Percentiles rank a stretch among this genome's conserved stretches.
Evolutionary conservation across 169 alveolate genomes (phyloP).

Genomic region (Babesia sp.): DNA sequence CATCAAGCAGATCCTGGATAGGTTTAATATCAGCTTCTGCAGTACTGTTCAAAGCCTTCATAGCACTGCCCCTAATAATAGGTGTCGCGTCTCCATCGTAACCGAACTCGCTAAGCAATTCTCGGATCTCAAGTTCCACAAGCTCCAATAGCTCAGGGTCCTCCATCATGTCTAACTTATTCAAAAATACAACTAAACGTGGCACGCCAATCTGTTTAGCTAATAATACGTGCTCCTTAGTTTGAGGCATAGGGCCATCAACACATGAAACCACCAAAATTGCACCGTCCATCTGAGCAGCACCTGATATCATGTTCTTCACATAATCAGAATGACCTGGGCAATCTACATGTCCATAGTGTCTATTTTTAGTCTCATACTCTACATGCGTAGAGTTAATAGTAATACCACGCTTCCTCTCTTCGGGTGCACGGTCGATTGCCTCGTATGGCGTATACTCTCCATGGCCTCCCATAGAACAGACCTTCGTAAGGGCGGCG

Average conservation of each 20-base stretch:
- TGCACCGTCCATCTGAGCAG: conserved; percentile 95
- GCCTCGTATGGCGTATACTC: conserved; percentile 73
- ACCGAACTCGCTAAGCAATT: conserved; percentile 83
- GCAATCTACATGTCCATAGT: conserved; percentile 96
- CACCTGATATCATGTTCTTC: conserved; percentile 95
- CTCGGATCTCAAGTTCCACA: conserved; percentile 94
- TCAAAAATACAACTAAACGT: conserved; percentile 87
- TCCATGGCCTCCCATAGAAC: conserved; percentile 71
- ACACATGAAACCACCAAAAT: conserved; percentile 92
- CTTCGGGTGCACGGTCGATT: conserved; percentile 93
- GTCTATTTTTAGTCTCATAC: conserved; percentile 86
- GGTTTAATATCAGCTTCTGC: conserved; percentile 70
- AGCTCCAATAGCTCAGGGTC: conserved; percentile 91
- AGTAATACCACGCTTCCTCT: conserved; percentile 92
- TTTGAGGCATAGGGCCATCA: conserved; percentile 97
- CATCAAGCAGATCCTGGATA: conserved; percentile 81
- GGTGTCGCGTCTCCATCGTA: conserved; percentile 90
- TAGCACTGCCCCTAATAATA: conserved; percentile 91
- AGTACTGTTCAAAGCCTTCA: conserved; percentile 84
- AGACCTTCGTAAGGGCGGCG: conserved; percentile 91
- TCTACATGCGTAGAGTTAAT: conserved; percentile 90
- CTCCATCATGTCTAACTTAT: conserved; percentile 90
- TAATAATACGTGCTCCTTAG: conserved; percentile 88
- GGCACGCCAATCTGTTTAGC: conserved; percentile 90
- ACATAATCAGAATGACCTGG: conserved; percentile 97